Evolutionary conservation across 2,329 filamentous ascomycete genomes (phyloP).

Genomic region (Diaporthe aspalathi): DNA sequence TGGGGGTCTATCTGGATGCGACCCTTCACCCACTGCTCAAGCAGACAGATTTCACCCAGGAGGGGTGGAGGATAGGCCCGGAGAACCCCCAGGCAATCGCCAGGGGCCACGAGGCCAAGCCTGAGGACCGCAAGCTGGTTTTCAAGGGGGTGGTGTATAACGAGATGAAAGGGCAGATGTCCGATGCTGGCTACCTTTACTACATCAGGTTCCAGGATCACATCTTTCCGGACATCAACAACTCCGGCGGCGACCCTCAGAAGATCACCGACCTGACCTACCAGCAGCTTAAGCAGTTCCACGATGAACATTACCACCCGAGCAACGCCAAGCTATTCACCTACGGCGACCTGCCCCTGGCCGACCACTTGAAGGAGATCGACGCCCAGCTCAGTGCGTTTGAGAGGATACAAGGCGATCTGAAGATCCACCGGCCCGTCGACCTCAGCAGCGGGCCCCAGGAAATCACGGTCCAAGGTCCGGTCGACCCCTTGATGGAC

Average conservation of each 20-base stretch:
- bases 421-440: conserved; percentile 81
- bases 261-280: conserved; percentile 97
- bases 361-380: conserved; percentile 83
- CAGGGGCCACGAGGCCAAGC: conserved; percentile 55
- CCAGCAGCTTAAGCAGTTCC: conserved; percentile 87
- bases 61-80: conserved; percentile 95
- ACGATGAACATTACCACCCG: conserved; percentile 93
- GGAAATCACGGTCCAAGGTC: conserved; percentile 79
- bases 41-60: conserved; percentile 91
- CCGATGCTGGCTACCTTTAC: conserved; percentile 94
- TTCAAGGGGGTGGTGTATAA: conserved; percentile 99
- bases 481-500: conserved; percentile 87
- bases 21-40: conserved; percentile 92
- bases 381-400: conserved; percentile 80
- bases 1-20: conserved; percentile 96
- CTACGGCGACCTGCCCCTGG: conserved; percentile 91
- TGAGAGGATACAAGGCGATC: conserved; percentile 75
- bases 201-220: conserved; percentile 96
- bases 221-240: conserved; percentile 93
- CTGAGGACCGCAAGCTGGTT: conserved; percentile 76
- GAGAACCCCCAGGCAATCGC: conserved; percentile 79
- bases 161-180: conserved; percentile 99
- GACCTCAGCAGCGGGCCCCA: conserved; percentile 74
- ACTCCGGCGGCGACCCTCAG: conserved; percentile 95
- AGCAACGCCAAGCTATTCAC: conserved; percentile 97